Conservation (phyloP, 768 basidiomycete species). For the Grammothele lineata region DNA sequence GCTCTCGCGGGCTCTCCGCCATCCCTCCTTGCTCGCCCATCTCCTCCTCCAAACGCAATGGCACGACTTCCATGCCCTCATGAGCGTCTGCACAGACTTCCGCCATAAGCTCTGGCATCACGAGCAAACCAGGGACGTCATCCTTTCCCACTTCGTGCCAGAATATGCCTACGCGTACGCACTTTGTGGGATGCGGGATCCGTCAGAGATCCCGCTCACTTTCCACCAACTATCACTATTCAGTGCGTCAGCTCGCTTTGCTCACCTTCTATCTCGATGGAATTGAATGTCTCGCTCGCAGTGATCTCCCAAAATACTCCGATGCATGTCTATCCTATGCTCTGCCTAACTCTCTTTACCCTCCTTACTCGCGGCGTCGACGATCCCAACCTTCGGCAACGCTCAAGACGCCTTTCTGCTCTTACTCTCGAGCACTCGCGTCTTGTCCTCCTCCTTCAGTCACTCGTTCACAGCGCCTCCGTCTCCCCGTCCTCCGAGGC, state of each 20-base stretch:
- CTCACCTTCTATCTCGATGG: conserved; percentile 5
- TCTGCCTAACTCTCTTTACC: conserved; percentile 49
- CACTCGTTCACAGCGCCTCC: conserved; percentile 60
- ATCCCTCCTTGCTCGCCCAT: conserved; percentile 19
- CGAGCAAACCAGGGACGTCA: conserved; percentile 31
- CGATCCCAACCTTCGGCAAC: conserved; percentile 28
- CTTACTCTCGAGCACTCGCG: conserved; percentile 66
- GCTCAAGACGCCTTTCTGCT: conserved; percentile 37
- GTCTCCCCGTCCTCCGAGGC: conserved; percentile 35
- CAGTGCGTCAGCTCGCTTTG: conserved; percentile 42
- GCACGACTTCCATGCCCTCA: conserved; percentile 38
- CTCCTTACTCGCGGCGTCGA: conserved; percentile 24
- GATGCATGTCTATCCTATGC: conserved; percentile 68
- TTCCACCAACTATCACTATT: conserved; percentile 61
- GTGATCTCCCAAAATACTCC: conserved; percentile 63
- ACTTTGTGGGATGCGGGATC: conserved; percentile 34
- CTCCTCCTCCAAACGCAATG: conserved; percentile 33
- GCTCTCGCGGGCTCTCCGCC: conserved; percentile 3
- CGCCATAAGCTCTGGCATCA: conserved; percentile 27
- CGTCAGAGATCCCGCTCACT: conserved; percentile 46
- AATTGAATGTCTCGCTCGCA: conserved; percentile 21
- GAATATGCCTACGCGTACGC: conserved; percentile 46
- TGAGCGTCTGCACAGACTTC: conserved; percentile 31
- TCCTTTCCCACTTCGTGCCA: conserved; percentile 51
- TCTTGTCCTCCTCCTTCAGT: conserved; percentile 69